phyloP scores from a whole-genome alignment of 208 protist genomes.

The Tritrichomonas foetus region DNA sequence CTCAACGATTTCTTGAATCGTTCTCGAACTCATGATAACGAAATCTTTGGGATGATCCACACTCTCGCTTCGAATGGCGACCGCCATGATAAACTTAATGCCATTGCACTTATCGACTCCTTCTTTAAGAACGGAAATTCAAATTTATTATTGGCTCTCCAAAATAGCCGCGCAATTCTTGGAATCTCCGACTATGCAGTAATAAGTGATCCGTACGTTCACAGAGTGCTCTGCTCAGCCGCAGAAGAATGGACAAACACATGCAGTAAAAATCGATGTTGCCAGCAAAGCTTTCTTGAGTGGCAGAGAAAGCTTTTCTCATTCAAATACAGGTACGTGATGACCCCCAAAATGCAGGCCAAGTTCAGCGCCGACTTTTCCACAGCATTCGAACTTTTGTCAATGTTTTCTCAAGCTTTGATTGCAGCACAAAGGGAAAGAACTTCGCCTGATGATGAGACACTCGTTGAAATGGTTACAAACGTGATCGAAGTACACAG shows the following conservation, averaged over 20 bases:
- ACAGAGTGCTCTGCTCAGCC: neutral
- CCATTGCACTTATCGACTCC: neutral
- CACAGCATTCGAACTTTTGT: neutral
- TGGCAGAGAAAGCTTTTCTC: conserved; percentile 18
- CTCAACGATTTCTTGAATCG: neutral
- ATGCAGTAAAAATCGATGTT: neutral
- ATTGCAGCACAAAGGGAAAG: neutral
- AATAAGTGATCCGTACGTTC: neutral
- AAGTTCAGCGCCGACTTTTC: neutral
- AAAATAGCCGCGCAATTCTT: neutral
- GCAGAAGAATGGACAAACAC: neutral
- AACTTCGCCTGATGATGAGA: neutral
- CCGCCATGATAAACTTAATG: neutral
- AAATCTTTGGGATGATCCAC: neutral
- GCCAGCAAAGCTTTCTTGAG: neutral
- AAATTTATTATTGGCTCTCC: neutral
- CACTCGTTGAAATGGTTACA: neutral
- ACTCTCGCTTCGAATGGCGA: neutral
- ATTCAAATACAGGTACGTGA: neutral
- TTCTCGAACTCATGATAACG: neutral
- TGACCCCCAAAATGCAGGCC: neutral
- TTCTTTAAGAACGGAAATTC: conserved; percentile 15
- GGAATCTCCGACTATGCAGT: neutral
- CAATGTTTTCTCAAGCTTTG: neutral
- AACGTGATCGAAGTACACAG: neutral